Base-by-base conservation (phyloP, 2,329 filamentous ascomycete genomes). In the Botryosphaeria dothidea region DNA sequence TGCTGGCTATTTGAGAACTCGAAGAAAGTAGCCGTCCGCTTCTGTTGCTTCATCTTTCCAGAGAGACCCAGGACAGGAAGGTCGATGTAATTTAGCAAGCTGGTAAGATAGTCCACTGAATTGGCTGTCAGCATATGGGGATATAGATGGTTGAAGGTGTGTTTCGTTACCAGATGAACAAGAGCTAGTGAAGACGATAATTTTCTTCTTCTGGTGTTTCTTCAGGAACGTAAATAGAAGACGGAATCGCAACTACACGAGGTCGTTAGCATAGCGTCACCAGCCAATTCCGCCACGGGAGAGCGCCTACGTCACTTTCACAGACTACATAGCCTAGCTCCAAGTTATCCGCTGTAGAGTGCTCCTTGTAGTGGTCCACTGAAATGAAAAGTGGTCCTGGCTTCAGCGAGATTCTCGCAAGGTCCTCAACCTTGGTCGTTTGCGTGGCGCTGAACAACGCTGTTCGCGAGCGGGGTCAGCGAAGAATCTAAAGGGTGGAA, bases 381-480 rank as follows among this genome's bases (percentile, higher is more conserved):
- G 98, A 97, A 84, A 99, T 95, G 80, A 97, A 98, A 13, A 99
- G 83, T 1, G 95, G 95, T 2, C 94, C 93, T 0, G 92, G 90
- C 38, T 93, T 88, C 54, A 99, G 85, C 4, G 95, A 99, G 75
- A 99, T 96, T 68, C 95, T 86, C 1, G 95, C 95, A 63, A 99
- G 85, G 78, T 99, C 95, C 80, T 98, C 94, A 70, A 99, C 95
- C 81, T 99, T 98, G 64, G 94, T 98, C 3, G 95, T 99, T 79
- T 98, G 95, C 4, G 95, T 99, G 15, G 95, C 95, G 15, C 93
- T 97, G 84, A 99, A 99, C n/a, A 99, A 86, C 90, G 96, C 95
- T 0, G 93, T 97, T 79, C 98, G 94, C 66, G 15, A n/a, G 17
- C 5, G 11, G 2, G 9, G 38, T 41, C 38, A 41, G 38, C 13